phyloP scores from a whole-genome alignment of 371 early-diverging fungal species.

The Cladochytrium tenue region DNA sequence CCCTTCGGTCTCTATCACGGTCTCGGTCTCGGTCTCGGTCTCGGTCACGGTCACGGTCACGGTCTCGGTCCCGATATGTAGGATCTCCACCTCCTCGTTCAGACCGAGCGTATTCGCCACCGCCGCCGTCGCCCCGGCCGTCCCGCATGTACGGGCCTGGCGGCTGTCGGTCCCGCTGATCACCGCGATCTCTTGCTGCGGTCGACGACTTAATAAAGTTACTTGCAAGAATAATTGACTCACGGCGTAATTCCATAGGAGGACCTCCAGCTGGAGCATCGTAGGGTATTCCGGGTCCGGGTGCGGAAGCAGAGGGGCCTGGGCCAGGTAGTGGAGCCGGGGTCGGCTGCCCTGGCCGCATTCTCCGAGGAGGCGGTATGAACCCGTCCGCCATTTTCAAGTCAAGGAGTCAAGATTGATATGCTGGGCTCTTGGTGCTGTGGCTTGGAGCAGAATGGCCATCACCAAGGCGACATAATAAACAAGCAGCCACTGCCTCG shows the following conservation, averaged over 20 bases:
- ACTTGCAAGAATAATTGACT: background rate
- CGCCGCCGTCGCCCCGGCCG: background rate
- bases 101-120: background rate
- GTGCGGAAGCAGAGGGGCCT: background rate
- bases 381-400: no score
- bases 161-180: no score
- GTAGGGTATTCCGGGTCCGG: background rate
- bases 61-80: background rate
- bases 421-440: no score
- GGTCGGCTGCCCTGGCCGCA: no score
- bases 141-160: background rate
- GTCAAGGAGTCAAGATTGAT: no score
- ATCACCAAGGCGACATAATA: no score
- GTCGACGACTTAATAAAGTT: no score
- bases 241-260: background rate
- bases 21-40: slow-evolving; percentile 1
- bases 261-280: background rate
- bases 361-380: no score
- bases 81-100: background rate
- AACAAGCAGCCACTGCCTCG: no score
- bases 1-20: background rate
- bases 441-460: no score
- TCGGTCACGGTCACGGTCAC: background rate
- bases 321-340: background rate
- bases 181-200: no score